Base-by-base conservation (phyloP, 805 yeast species). In the Zygosaccharomyces rouxii region DNA sequence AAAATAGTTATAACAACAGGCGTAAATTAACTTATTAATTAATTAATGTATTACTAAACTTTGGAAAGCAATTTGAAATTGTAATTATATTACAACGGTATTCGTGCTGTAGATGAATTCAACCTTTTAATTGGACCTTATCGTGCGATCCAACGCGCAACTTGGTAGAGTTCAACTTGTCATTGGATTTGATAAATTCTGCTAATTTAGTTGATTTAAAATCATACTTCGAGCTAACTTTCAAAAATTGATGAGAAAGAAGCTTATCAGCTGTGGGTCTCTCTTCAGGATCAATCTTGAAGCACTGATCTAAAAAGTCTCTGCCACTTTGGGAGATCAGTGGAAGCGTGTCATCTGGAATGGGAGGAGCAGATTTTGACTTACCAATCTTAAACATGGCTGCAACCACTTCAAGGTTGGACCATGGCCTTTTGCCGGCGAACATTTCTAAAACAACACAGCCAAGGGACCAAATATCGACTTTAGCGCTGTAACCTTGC, bases 381-480 rank as follows among this genome's bases (percentile, higher is more conserved):
- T 85, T 85, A 4, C 98, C 98, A 42, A 76, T 74, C 69, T 89
- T 87, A 67, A 87, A 85, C 77, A 94, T 87, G 2, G 97, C 99
- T 40, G 96, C 94, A 19, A 90, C 87, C 13, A 92, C 95, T 40
- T 92, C 98, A 55, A 86, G 83, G 52, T 94, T 89, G 1, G 95
- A 87, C 99, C 99, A 94, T 0, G 99, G 99, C 49, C 99, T 73
- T 56, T 89, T 80, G 1, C 98, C 99, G 0, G 97, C 97, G 74
- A 86, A 89, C 98, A 94, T 94, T 67, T 94, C 99, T 45, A 94
- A 66, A 22, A 94, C 95, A 39, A 94, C 97, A 72, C 99, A 94
- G 1, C 99, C 99, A 21, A 92, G 68, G 0, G 98, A 90, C 99
- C 99, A 94, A 35, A 94, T 90, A 68, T 94, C 99, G 21, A 94